phyloP scores from a whole-genome alignment of 352 stramenopile species.

The Paralagenidium karlingii region DNA sequence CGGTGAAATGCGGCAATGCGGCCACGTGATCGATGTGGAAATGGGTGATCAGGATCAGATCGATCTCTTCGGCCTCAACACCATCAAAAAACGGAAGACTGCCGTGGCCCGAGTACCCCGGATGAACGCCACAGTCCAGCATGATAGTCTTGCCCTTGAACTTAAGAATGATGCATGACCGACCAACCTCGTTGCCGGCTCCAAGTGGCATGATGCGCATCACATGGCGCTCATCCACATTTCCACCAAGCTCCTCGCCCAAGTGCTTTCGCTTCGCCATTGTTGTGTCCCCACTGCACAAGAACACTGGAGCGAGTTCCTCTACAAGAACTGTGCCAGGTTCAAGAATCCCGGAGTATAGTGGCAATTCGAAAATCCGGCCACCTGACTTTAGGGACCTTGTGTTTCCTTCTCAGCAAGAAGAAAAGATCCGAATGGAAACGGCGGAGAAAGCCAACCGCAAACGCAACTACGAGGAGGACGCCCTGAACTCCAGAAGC shows the following conservation, averaged over 20 bases:
- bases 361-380: too few species aligned
- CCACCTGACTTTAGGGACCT: too few species aligned
- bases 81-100: conserved; percentile 97
- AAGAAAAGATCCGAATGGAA: too few species aligned
- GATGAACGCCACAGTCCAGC: conserved; percentile 85
- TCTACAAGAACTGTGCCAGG: too few species aligned
- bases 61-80: conserved; percentile 91
- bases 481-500: too few species aligned
- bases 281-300: too few species aligned
- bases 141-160: conserved; percentile 99
- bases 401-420: too few species aligned
- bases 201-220: conserved; percentile 94
- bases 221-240: conserved; percentile 75
- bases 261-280: conserved; percentile 3
- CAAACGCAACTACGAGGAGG: too few species aligned
- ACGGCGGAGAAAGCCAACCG: too few species aligned
- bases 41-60: conserved; percentile 98
- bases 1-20: conserved; percentile 97
- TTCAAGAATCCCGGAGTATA: too few species aligned
- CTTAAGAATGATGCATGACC: conserved; percentile 99
- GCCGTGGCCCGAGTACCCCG: conserved; percentile 92
- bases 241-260: conserved; percentile 26
- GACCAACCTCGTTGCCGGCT: conserved; percentile 97
- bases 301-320: too few species aligned
- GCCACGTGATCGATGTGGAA: conserved; percentile 99